A percentile compares a stretch with the other conserved stretches of the same genome.
These are phyloP conservation scores for Rhodomyrtus psidioides DNA, from an alignment of 441 rosid genomes.

Conservation along the genomic window DNA sequence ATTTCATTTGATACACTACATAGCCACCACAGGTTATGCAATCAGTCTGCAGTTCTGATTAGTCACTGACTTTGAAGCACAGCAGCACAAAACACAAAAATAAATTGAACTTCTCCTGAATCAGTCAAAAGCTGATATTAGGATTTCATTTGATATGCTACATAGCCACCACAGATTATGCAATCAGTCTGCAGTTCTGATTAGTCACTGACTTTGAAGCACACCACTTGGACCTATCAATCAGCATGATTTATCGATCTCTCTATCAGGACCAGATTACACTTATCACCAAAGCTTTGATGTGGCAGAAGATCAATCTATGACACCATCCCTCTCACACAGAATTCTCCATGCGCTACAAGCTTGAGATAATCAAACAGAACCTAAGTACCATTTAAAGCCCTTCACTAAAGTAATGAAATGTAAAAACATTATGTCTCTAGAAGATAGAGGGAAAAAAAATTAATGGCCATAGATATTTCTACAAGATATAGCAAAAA, in stretches of 20 bases:
- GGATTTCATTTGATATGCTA: no score
- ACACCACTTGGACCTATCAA: background rate
- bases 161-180: no score
- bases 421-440: background rate
- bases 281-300: background rate
- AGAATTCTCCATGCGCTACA: background rate
- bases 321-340: background rate
- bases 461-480: background rate
- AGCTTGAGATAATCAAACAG: background rate
- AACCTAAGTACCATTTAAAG: background rate
- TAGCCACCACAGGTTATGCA: background rate
- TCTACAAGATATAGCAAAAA: conserved; percentile 25
- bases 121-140: no score
- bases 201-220: no score
- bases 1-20: background rate
- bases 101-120: no score
- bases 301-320: background rate
- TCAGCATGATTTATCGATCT: background rate
- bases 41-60: background rate
- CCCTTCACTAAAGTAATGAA: background rate
- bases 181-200: no score
- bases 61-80: background rate
- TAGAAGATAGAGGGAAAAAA: background rate
- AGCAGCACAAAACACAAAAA: no score
- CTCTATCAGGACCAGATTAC: background rate